Base-by-base conservation (phyloP, 176 grass and related monocot species). In the Tillandsia fasciculata region DNA sequence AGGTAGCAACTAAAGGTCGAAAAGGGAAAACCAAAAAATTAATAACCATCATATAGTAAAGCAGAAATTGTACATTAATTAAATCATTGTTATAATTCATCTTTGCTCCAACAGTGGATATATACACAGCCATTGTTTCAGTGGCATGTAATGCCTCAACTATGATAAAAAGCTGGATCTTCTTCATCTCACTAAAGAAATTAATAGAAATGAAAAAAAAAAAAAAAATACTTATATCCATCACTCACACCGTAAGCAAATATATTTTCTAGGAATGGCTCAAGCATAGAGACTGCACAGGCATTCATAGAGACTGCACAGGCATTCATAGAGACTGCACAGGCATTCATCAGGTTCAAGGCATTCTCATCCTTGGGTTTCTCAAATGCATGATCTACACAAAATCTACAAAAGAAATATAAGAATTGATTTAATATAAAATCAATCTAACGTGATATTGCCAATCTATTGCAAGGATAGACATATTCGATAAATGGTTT, bases 201-300 rank as follows among this genome's bases (percentile, higher is more conserved):
- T 58, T 58, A 9, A 18, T 4, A 58, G 3, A 58, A 58, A 20
- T 50, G 52, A n/a, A 8, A n/a, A 51, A 17, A 80, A 42, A 29
- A 29, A 29, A 49, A 52, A 24, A 48, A 23, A 15, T 85, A 89
- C 92, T 86, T 96, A 72, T 92, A 96, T 67, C 92, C 92, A 66
- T 92, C 86, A 76, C 88, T 92, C 53, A 89, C 92, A 70, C 92
- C 92, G 77, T 96, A 96, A 65, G 92, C 88, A 83, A 91, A 96
- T 47, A 89, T 80, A 77, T 87, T 89, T 42, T 91, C 86, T 1
- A 84, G 81, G 69, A 96, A 96, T 20, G 85, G 83, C 24, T 86
- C 76, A 0, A 96, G 83, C 88, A 89, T 76, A n/a, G n/a, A n/a
- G n/a, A n/a, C n/a, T n/a, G n/a, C n/a, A n/a, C 29, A n/a, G n/a